Conservation (phyloP, 192 early-diverging fungal species). For the Entomortierella beljakovae region DNA sequence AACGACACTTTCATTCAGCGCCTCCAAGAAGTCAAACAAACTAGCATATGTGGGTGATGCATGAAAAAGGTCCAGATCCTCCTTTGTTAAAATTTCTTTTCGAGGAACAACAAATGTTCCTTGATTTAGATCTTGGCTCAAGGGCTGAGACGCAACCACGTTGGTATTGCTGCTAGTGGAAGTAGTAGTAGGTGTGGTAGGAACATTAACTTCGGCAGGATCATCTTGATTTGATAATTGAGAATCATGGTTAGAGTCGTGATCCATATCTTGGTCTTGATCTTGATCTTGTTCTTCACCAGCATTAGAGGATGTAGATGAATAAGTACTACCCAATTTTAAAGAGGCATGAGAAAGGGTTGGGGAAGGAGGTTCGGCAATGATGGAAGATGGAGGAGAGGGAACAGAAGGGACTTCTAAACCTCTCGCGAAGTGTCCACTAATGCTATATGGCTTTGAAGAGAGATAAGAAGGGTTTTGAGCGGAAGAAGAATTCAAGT, state of each 20-base stretch:
- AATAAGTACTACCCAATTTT: constrained; percentile 33
- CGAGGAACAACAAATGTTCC: constrained; percentile 48
- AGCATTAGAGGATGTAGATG: constrained; percentile 39
- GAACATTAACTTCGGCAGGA: not conserved
- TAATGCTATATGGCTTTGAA: constrained; percentile 36
- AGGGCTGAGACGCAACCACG: not conserved
- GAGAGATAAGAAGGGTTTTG: constrained; percentile 47
- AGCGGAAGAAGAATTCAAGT: not conserved
- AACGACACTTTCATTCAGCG: constrained; percentile 80
- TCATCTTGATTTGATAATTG: not conserved
- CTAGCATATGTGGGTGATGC: constrained; percentile 70
- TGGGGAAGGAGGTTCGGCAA: constrained; percentile 55
- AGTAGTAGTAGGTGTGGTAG: not conserved
- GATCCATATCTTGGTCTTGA: constrained; percentile 27
- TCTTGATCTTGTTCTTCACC: constrained; percentile 40
- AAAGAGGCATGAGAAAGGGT: constrained; percentile 47
- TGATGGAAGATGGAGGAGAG: constrained; percentile 51
- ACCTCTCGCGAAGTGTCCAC: constrained; percentile 36
- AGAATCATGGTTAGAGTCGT: not conserved
- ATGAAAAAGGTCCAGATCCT: constrained; percentile 85
- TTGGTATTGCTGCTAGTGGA: not conserved
- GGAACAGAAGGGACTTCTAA: constrained; percentile 33
- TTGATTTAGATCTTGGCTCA: not conserved
- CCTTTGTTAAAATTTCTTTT: constrained; percentile 82
- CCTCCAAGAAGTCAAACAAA: constrained; percentile 76